phyloP scores from a whole-genome alignment of 2,329 filamentous ascomycete genomes.

The Colletotrichum magnum region DNA sequence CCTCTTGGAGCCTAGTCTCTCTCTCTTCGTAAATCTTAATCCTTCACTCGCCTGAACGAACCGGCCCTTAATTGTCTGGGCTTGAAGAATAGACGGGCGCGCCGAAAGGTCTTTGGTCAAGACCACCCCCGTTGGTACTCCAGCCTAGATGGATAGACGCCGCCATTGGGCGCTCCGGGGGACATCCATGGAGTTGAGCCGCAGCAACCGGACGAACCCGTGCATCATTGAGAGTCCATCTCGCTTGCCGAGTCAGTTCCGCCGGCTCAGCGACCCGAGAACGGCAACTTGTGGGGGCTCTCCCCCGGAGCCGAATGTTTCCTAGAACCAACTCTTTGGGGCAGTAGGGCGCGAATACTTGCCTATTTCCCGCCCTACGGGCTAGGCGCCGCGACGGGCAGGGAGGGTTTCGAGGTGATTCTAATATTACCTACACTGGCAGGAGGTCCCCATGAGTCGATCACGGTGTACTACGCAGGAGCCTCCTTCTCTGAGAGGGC shows the following conservation, averaged over 20 bases:
- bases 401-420: too few relatives aligned
- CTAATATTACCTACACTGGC: too few relatives aligned
- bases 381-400: background rate
- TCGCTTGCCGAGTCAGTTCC: background rate
- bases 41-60: background rate
- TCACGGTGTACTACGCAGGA: background rate
- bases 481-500: background rate
- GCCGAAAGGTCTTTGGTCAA: background rate
- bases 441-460: background rate
- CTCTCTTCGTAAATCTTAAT: background rate
- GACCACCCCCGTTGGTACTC: background rate
- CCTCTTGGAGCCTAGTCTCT: background rate
- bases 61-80: constrained; percentile 1
- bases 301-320: background rate
- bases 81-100: background rate
- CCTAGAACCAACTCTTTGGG: background rate
- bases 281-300: background rate
- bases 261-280: background rate
- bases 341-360: background rate
- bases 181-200: too few relatives aligned
- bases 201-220: too few relatives aligned
- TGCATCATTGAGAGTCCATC: background rate
- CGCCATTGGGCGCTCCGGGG: too few relatives aligned
- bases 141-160: too few relatives aligned
- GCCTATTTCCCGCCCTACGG: background rate